Base-by-base conservation (phyloP, 225 moss, liverwort and hornwort species). In the Takakia lepidozioides region DNA sequence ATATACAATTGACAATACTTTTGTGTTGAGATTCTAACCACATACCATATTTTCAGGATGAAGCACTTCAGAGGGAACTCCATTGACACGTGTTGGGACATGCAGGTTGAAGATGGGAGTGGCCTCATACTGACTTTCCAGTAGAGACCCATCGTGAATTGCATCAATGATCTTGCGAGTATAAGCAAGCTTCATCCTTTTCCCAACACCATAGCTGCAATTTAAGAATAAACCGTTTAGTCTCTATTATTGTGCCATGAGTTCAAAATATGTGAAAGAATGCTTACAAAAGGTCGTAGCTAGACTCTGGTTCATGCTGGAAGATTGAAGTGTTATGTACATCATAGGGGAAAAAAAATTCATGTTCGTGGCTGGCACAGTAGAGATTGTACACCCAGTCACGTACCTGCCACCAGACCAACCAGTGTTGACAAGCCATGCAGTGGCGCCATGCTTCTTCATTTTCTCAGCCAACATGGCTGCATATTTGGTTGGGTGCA, bases 361-460 rank as follows among this genome's bases (percentile, higher is more conserved):
- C n/a, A n/a, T n/a, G n/a, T n/a, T n/a, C n/a, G n/a, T n/a, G n/a
- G n/a, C n/a, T n/a, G n/a, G n/a, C n/a, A n/a, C n/a, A n/a, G n/a
- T n/a, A n/a, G n/a, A n/a, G n/a, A n/a, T n/a, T n/a, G n/a, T n/a
- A n/a, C n/a, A n/a, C n/a, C n/a, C n/a, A n/a, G n/a, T n/a, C 17
- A 52, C 19, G 9, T 52, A 98, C 87, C 98, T 98, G 68, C 98
- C 98, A 42, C 91, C 98, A 20, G 56, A 65, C 98, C 98, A 98
- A 15, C 98, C 98, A 2, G 98, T 98, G 72, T 98, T 98, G 27
- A 98, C 98, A 45, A 98, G 51, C 91, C 91, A 98, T 0, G 98
- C 91, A 5, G 83, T 76, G 1, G 87, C 78, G 30, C 87, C 87
- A 38, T 91, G 68, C 45, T 40, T 61, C 50, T 79, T 73, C 98